A percentile compares a stretch with the other conserved stretches of the same genome.
phyloP scores from a whole-genome alignment of 129 eudicot species.

The Heracleum sosnowskyi region DNA sequence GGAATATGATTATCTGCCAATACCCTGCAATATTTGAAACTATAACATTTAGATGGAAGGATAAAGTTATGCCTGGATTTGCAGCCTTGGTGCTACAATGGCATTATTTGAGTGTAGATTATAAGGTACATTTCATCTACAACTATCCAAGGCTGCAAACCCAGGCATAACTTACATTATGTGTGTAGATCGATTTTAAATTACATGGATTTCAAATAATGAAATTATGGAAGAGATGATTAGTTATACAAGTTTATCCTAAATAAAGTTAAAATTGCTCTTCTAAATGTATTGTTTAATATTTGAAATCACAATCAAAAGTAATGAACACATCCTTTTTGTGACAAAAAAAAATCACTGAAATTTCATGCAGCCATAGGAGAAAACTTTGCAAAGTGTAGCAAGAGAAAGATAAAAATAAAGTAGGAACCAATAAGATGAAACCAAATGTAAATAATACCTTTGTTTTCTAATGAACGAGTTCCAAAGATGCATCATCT shows the following conservation, averaged over 20 bases:
- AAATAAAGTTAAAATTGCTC: too few relatives aligned
- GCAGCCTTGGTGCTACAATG: neutral
- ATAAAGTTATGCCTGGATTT: neutral
- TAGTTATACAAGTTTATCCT: too few relatives aligned
- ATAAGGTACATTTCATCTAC: too few relatives aligned
- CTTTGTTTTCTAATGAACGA: conserved; percentile 89
- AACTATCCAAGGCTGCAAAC: too few relatives aligned
- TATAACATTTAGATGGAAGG: neutral
- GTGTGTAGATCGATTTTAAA: too few relatives aligned
- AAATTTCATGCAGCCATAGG: neutral
- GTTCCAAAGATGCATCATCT: conserved; percentile 96
- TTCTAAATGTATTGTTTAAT: too few relatives aligned
- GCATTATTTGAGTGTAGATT: neutral
- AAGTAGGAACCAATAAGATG: neutral
- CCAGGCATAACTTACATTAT: too few relatives aligned
- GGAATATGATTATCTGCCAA: conserved; percentile 89
- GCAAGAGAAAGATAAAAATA: neutral
- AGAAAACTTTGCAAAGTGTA: neutral
- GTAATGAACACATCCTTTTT: neutral
- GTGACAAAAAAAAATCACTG: neutral
- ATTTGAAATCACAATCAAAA: neutral
- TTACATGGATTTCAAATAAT: too few relatives aligned
- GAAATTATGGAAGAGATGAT: too few relatives aligned
- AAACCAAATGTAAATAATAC: conserved; percentile 18
- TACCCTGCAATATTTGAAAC: conserved; percentile 42